These are phyloP conservation scores for Plasmodium gonderi DNA, from an alignment of 169 alveolate species.

Conservation along the genomic window DNA sequence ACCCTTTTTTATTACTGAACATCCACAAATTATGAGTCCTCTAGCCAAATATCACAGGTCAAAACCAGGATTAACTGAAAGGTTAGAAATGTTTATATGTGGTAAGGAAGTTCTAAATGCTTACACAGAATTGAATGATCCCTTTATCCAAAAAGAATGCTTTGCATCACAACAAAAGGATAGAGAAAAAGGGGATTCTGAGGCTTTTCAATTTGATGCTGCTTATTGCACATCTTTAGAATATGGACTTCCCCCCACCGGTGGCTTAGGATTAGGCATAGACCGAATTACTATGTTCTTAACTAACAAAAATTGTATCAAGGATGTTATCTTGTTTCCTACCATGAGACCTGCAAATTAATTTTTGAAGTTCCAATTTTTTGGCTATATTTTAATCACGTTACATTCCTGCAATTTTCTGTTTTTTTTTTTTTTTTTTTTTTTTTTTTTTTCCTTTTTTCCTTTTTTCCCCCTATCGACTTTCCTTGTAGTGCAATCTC, in stretches of 20 bases:
- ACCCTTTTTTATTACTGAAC: constrained; percentile 97
- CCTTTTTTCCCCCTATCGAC: neutral
- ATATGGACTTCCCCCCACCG: constrained; percentile 97
- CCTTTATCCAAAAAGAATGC: constrained; percentile 95
- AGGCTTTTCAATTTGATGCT: constrained; percentile 93
- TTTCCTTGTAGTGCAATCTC: neutral
- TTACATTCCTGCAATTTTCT: neutral
- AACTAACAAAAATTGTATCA: constrained; percentile 92
- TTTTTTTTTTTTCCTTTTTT: neutral
- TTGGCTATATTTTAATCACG: neutral
- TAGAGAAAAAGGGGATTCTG: constrained; percentile 86
- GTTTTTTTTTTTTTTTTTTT: neutral
- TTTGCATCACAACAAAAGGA: constrained; percentile 91
- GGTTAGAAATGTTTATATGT: constrained; percentile 97
- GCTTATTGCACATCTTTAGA: constrained; percentile 93
- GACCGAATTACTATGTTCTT: constrained; percentile 96
- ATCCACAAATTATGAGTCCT: constrained; percentile 99
- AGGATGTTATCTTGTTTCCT: constrained; percentile 80
- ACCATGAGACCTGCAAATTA: constrained; percentile 53
- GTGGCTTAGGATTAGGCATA: constrained; percentile 97
- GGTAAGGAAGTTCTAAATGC: constrained; percentile 98
- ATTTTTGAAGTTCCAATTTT: too few species aligned
- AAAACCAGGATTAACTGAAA: constrained; percentile 93
- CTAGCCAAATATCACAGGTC: constrained; percentile 97
- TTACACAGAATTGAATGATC: constrained; percentile 99